A percentile compares a stretch with the other conserved stretches of the same genome.
Conservation (phyloP, 352 stramenopile species). For the Blastocystis sp. region DNA sequence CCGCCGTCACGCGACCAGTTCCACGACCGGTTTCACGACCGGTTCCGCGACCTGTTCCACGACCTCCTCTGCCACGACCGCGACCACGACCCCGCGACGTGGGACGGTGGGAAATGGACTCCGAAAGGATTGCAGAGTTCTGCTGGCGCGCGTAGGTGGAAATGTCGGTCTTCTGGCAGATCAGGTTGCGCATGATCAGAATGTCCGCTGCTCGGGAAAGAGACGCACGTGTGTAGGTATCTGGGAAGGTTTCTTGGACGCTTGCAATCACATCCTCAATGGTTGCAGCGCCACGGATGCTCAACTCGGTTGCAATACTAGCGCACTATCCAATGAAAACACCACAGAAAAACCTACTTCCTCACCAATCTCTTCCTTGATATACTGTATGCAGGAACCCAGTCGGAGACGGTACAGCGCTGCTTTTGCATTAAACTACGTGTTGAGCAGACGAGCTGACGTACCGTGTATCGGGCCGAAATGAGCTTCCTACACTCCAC, state of each 20-base stretch:
- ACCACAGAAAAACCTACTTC: not conserved
- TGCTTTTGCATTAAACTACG: conserved; percentile 32
- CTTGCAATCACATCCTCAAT: not conserved
- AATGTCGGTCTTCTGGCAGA: conserved; percentile 37
- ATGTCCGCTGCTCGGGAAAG: not conserved
- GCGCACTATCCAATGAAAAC: not conserved
- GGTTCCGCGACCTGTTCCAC: not conserved
- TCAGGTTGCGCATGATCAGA: not conserved
- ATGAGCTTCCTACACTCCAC: conserved; percentile 28
- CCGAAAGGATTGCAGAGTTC: not conserved
- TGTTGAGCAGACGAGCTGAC: not conserved
- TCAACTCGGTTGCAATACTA: not conserved
- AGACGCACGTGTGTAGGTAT: not conserved
- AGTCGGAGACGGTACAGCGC: not conserved
- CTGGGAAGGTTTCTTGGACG: not conserved
- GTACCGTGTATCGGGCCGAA: conserved; percentile 19
- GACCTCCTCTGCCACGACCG: not conserved
- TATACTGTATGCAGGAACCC: conserved; percentile 38
- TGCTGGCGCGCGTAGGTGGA: conserved; percentile 8
- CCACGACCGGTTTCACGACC: not conserved
- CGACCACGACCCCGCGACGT: not conserved
- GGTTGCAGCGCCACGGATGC: not conserved
- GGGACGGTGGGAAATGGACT: not conserved
- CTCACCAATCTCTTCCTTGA: not conserved
- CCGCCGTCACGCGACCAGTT: not conserved